Conservation (phyloP, 257 asterid genomes). For the Fraxinus pennsylvanica region DNA sequence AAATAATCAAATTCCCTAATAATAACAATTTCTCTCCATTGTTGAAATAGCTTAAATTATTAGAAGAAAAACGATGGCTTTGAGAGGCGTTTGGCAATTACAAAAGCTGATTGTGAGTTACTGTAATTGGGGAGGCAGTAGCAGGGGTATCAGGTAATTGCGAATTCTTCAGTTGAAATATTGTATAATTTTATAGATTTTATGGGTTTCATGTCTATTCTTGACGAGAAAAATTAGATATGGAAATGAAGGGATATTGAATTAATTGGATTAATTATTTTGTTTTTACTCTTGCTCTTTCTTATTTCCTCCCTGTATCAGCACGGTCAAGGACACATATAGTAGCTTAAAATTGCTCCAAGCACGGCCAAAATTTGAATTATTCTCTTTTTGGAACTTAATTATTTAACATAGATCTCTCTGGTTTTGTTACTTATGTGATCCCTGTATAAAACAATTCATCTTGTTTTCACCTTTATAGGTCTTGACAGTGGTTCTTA, state of each 20-base stretch:
- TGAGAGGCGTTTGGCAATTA: constrained; percentile 91
- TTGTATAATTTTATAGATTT: neutral
- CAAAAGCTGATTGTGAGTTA: constrained; percentile 71
- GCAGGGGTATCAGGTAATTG: constrained; percentile 82
- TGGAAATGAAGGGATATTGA: too few species aligned
- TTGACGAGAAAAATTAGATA: neutral
- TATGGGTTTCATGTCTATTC: neutral
- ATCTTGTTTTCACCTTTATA: neutral
- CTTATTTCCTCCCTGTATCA: neutral
- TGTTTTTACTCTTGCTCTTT: neutral
- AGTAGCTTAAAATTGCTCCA: neutral
- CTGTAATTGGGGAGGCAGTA: constrained; percentile 82
- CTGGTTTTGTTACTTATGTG: neutral
- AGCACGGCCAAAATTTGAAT: neutral
- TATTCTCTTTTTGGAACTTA: neutral
- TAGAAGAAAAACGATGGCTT: constrained; percentile 42
- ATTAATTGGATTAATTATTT: neutral
- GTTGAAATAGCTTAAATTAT: too few species aligned
- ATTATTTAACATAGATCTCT: neutral
- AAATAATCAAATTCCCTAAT: neutral
- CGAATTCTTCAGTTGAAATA: neutral
- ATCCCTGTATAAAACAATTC: neutral
- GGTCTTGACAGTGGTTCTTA: neutral
- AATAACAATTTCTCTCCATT: neutral
- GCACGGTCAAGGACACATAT: neutral